A percentile compares a stretch with the other conserved stretches of the same genome.
phyloP scores from a whole-genome alignment of 768 basidiomycete genomes.

The Lactarius quietus region DNA sequence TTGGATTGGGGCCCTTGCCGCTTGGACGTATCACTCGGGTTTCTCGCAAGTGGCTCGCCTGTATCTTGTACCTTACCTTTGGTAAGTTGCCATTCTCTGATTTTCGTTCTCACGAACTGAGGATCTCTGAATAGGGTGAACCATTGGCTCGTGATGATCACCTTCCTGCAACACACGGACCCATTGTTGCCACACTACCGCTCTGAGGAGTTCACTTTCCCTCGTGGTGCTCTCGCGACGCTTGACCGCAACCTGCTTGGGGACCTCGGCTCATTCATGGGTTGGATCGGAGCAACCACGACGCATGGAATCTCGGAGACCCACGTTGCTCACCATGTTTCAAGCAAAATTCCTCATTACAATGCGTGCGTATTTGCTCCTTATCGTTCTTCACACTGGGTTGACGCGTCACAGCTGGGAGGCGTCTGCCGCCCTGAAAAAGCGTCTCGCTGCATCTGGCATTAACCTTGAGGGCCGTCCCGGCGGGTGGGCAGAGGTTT shows the following conservation, averaged over 20 bases:
- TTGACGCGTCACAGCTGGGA: slow-evolving; percentile 61
- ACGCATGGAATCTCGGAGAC: slow-evolving; percentile 95
- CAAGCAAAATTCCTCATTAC: slow-evolving; percentile 96
- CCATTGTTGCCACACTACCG: slow-evolving; percentile 93
- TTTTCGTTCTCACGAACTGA: background rate
- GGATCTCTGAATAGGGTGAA: slow-evolving; percentile 52
- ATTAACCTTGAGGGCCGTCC: slow-evolving; percentile 67
- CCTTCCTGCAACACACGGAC: slow-evolving; percentile 98
- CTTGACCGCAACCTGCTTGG: slow-evolving; percentile 81
- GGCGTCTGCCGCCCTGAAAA: slow-evolving; percentile 80
- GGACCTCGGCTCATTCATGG: slow-evolving; percentile 74
- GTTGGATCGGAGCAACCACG: slow-evolving; percentile 77
- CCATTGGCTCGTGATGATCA: slow-evolving; percentile 96
- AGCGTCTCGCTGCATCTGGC: slow-evolving; percentile 56
- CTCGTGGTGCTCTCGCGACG: slow-evolving; percentile 89
- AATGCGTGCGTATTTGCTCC: slow-evolving; percentile 52
- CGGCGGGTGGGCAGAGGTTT: slow-evolving; percentile 76
- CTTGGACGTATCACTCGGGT: slow-evolving; percentile 56
- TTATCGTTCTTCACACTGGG: background rate
- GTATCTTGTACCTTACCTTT: slow-evolving; percentile 88
- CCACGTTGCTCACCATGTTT: slow-evolving; percentile 88
- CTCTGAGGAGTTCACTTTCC: slow-evolving; percentile 84
- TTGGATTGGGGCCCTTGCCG: slow-evolving; percentile 59
- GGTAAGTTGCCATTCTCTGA: slow-evolving; percentile 37
- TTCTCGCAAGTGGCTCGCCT: slow-evolving; percentile 70